Percentiles rank a stretch among this genome's conserved stretches.
phyloP scores from a whole-genome alignment of 768 basidiomycete genomes.

The Cystoderma amianthinum region DNA sequence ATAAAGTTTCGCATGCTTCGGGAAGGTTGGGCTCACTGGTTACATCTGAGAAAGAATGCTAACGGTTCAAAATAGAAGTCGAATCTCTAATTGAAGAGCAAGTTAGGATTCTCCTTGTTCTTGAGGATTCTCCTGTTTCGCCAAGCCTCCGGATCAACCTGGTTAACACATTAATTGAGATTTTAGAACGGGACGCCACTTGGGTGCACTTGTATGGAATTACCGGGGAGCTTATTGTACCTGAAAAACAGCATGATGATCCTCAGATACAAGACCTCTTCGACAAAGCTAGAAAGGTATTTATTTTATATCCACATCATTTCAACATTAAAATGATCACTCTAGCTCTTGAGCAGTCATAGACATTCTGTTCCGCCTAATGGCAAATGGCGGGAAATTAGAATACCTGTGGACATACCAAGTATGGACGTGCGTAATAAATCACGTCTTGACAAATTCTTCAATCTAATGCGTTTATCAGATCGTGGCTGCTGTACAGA shows the following conservation, averaged over 20 bases:
- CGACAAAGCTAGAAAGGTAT: slow-evolving; percentile 23
- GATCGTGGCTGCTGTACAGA: slow-evolving; percentile 60
- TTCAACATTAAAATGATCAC: not conserved
- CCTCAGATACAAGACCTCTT: slow-evolving; percentile 22
- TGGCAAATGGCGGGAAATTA: slow-evolving; percentile 65
- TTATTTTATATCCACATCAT: not conserved
- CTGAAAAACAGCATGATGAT: slow-evolving; percentile 24
- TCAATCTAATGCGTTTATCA: slow-evolving; percentile 16
- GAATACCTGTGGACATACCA: slow-evolving; percentile 84
- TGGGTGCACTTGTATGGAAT: slow-evolving; percentile 70
- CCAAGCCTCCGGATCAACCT: slow-evolving; percentile 34
- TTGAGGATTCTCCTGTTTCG: slow-evolving; percentile 25
- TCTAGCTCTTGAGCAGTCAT: slow-evolving; percentile 35
- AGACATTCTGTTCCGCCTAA: slow-evolving; percentile 29
- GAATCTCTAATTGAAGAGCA: slow-evolving; percentile 50
- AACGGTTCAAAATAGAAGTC: slow-evolving; percentile 42
- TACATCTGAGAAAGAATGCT: not conserved
- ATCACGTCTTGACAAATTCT: slow-evolving; percentile 3
- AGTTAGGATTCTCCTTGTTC: slow-evolving; percentile 28
- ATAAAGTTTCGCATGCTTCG: slow-evolving; percentile 76
- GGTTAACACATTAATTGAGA: slow-evolving; percentile 43
- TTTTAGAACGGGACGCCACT: slow-evolving; percentile 50
- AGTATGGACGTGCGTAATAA: slow-evolving; percentile 58
- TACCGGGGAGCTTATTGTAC: slow-evolving; percentile 64
- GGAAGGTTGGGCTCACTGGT: slow-evolving; percentile 48